Evolutionary conservation across 2,329 filamentous ascomycete genomes (phyloP), one percentile per base, ranked within the genome.

Genomic region (Elsinoe arachidis): DNA sequence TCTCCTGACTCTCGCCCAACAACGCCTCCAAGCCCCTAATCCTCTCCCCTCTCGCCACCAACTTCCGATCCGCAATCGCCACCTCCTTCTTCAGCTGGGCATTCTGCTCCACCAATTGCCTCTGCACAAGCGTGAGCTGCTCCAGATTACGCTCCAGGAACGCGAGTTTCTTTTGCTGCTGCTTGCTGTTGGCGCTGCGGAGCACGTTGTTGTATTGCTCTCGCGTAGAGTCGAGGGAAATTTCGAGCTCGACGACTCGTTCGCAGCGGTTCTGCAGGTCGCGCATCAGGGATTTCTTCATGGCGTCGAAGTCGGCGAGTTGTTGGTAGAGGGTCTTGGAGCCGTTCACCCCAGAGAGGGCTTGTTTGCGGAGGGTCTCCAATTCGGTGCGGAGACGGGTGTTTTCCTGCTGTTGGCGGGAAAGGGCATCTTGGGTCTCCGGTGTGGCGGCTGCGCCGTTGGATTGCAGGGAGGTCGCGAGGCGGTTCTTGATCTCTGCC

Each of bases 161-260:
- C 14, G 93, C 95, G 88, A 99, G 97, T 82, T 99, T 99, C 87
- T 99, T 99, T 75, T 99, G 93, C 77, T 99, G 93, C 21, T 93
- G 92, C 59, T 93, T 87, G 78, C 95, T 97, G 79, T 99, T 99
- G 64, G 90, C 96, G 52, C 90, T 93, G 58, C 92, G 86, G 59
- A 99, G 81, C 60, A 99, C 93, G 67, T 96, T 96, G 79, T 99
- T 97, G 77, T 99, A 99, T 75, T 99, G 93, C 77, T 99, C 93
- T 57, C 93, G 84, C 0, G 93, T 96, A 78, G 96, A 91, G 69
- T 99, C 93, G 53, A 99, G 81, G 35, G 89, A 95, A 67, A 99
- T 99, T 74, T 99, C 93, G 26, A 99, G 84, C 78, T 99, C 93
- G 15, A 99, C 93, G 34, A 99, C 76, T 63, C 93, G 86, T 77